Percentiles rank a stretch among this genome's conserved stretches.
Evolutionary conservation across 164 flowering plant species (phyloP).

Genomic region (Kingdonia uniflora): DNA sequence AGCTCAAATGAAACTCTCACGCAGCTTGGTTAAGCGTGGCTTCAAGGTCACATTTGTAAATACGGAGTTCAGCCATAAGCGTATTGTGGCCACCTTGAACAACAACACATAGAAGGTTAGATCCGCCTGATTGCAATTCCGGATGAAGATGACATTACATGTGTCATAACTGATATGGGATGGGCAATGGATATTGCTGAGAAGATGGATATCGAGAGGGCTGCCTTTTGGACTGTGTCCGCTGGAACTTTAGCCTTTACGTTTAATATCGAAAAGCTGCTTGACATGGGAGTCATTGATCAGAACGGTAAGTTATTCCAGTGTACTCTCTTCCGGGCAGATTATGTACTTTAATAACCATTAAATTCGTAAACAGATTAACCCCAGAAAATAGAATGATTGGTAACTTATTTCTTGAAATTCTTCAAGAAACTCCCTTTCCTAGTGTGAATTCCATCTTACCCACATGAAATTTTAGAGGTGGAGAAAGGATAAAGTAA

Average conservation of each 20-base stretch:
- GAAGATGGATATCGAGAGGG: conserved; percentile 1
- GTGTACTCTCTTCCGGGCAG: too few species aligned
- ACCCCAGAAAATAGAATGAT: background rate
- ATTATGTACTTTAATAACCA: too few species aligned
- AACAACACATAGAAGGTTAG: background rate
- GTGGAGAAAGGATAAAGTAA: background rate
- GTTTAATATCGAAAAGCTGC: background rate
- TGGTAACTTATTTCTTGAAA: too few species aligned
- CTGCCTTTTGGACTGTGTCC: background rate
- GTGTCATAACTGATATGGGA: background rate
- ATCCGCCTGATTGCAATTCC: background rate
- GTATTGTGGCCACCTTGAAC: background rate
- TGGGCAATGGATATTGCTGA: background rate
- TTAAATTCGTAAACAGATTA: background rate
- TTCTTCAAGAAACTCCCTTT: too few species aligned
- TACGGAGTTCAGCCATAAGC: background rate
- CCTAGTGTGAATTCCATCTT: too few species aligned
- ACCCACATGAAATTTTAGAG: too few species aligned
- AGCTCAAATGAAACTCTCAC: conserved; percentile 1
- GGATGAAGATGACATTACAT: background rate
- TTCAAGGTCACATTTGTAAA: conserved; percentile 6
- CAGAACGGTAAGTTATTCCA: background rate
- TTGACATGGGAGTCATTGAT: background rate
- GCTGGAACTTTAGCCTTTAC: background rate
- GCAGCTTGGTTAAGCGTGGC: background rate